Conservation (phyloP, 176 grass and related monocot genomes). For the Carex cristatella region DNA sequence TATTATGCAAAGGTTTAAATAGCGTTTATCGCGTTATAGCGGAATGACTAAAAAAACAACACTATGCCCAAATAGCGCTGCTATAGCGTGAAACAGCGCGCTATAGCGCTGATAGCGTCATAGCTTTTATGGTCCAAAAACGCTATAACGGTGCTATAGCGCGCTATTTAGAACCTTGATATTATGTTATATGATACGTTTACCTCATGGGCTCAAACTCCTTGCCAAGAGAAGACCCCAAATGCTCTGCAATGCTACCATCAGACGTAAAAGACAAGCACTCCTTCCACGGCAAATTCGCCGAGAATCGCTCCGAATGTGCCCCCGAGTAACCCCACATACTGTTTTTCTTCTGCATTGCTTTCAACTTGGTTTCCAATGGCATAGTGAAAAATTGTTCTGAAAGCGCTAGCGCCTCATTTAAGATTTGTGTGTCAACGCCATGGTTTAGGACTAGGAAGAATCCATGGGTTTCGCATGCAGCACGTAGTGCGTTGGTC, state of each 20-base stretch:
- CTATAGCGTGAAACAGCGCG: too few relatives aligned
- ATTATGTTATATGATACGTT: background rate
- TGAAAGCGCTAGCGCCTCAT: constrained; percentile 35
- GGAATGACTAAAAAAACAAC: too few relatives aligned
- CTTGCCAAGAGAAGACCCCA: constrained; percentile 37
- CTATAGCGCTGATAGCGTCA: too few relatives aligned
- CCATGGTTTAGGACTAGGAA: constrained; percentile 72
- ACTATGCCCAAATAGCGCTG: too few relatives aligned
- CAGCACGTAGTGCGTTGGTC: constrained; percentile 16
- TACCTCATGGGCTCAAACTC: constrained; percentile 63
- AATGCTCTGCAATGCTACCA: constrained; percentile 36
- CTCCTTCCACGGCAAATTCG: constrained; percentile 82
- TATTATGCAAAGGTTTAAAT: too few relatives aligned
- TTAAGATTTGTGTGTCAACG: constrained; percentile 24
- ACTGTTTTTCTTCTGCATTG: constrained; percentile 26
- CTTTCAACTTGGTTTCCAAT: constrained; percentile 36
- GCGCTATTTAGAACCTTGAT: background rate
- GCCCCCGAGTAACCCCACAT: constrained; percentile 49
- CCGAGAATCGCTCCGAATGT: constrained; percentile 54
- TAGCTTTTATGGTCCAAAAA: too few relatives aligned
- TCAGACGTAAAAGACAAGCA: constrained; percentile 53
- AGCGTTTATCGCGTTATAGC: too few relatives aligned
- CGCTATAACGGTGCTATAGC: too few relatives aligned
- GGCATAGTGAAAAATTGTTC: constrained; percentile 54
- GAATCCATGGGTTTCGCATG: constrained; percentile 59